Conservation (phyloP, 2,329 filamentous ascomycete species). For the Ceratocystis harringtonii region DNA sequence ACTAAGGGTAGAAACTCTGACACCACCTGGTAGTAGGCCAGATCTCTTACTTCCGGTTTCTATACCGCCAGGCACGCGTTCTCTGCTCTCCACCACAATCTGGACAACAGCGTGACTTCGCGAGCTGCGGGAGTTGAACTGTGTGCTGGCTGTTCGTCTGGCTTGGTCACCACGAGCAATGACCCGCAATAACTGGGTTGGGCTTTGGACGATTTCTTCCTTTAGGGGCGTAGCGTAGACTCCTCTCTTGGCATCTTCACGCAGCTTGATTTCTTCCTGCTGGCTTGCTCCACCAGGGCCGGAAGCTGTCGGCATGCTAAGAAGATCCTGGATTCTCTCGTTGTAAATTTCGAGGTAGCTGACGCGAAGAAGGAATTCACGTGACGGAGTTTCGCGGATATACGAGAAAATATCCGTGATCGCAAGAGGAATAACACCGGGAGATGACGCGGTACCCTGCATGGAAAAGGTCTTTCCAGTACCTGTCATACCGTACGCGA, state of each 20-base stretch:
- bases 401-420: constrained; percentile 99
- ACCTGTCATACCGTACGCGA: constrained; percentile 99
- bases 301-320: constrained; percentile 54
- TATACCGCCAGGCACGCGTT: constrained; percentile 50
- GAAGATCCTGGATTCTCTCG: constrained; percentile 85
- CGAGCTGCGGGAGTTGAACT: constrained; percentile 92
- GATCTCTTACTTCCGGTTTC: constrained; percentile 48
- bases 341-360: constrained; percentile 99
- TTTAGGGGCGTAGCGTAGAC: constrained; percentile 94
- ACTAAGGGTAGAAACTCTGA: constrained; percentile 86
- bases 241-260: constrained; percentile 89
- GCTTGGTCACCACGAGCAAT: constrained; percentile 90
- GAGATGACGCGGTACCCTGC: constrained; percentile 91
- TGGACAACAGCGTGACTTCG: constrained; percentile 97
- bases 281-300: constrained; percentile 38
- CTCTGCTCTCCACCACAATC: constrained; percentile 93
- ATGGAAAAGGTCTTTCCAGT: constrained; percentile 99
- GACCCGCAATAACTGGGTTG: constrained; percentile 83
- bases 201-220: constrained; percentile 96
- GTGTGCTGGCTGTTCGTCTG: constrained; percentile 78
- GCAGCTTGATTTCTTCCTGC: constrained; percentile 91
- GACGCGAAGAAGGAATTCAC: constrained; percentile 86
- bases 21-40: constrained; percentile 64
- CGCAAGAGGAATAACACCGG: constrained; percentile 88
- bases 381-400: constrained; percentile 86